Base-by-base conservation (phyloP, 305 asterid genomes). In the Withania somnifera region DNA sequence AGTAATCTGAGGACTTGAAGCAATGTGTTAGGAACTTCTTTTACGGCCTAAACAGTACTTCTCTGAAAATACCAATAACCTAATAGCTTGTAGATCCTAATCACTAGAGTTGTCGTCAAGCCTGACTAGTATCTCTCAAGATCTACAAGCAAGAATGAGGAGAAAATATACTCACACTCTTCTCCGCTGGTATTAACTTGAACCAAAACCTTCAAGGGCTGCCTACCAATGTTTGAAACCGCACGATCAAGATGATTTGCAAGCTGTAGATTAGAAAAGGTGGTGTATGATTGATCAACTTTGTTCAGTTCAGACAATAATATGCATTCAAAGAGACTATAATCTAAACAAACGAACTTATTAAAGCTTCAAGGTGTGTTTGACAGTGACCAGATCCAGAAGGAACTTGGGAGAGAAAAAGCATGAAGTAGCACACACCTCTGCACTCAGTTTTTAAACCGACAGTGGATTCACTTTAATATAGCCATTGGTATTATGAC, bases 121-220 rank as follows among this genome's bases (percentile, higher is more conserved):
- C 77, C 78, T 24, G 19, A 76, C 51, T 50, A 75, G 82, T 42
- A 47, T 77, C 45, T 69, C 86, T 34, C 60, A 77, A 36, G 7
- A 7, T 77, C 20, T 53, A 11, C 63, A 58, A 78, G 69, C 40
- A 40, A 60, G 38, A 32, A 71, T 6, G 75, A 81, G 60, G 3
- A 82, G 63, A 22, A 42, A 54, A 51, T 45, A 69, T 81, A 91
- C 98, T 88, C 89, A 94, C 98, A 94, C 87, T 66, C 91, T 90
- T 94, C 98, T 86, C 98, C 97, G 11, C 97, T 93, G 67, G 98
- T 91, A 88, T 94, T 94, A 83, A 93, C 98, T 85, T 94, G 98
- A 81, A 94, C 93, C 89, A 94, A 82, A 66, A 93, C 93, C 87
- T 90, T 93, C 87, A 94, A 82, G 81, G 95, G 97, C 71, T 82